Base-by-base conservation (phyloP, 2,329 filamentous ascomycete genomes). In the Bipolaris gigantea region DNA sequence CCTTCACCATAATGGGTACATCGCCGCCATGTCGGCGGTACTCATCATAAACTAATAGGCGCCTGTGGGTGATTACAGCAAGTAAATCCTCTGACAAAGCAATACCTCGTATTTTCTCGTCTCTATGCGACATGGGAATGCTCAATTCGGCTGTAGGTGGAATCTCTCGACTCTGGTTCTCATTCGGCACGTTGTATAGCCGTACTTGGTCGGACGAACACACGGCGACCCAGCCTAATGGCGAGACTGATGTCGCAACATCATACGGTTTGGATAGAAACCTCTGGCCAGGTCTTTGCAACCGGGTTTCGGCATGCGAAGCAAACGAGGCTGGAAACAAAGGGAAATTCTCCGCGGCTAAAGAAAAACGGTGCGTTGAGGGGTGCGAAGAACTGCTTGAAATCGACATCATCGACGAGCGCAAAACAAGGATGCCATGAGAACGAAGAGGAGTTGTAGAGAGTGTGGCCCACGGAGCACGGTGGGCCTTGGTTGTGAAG, bases 31-130 rank as follows among this genome's bases (percentile, higher is more conserved):
- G 35, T n/a, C 41, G 27, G 18, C 47, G 55, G 39, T 66, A 65
- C 21, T 62, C 57, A 19, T 53, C 49, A 39, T 64, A 66, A 10
- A 66, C 55, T 15, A 64, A 15, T 8, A 66, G 43, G n/a, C 50
- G 61, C 36, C n/a, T 41, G 41, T 62, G 50, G 4, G 64, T 66
- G 32, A 64, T 50, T n/a, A 66, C 54, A 10, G 59, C 61, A 18
- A 65, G 51, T n/a, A 66, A 49, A 50, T 65, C 55, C 4, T 65
- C 42, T 7, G 64, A 65, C 9, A 65, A 41, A 4, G 62, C 62
- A 16, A 64, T 48, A 23, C 33, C 57, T 23, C 57, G 57, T 39
- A 66, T 61, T 11, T 46, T 49, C 42, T 65, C 59, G n/a, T 45
- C 19, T 21, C 25, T 53, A 15, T 36, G 23, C 27, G 47, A 10